Percentiles rank a stretch among this genome's conserved stretches.
Conservation (phyloP, 345 rosid genomes). For the Hevea brasiliensis region DNA sequence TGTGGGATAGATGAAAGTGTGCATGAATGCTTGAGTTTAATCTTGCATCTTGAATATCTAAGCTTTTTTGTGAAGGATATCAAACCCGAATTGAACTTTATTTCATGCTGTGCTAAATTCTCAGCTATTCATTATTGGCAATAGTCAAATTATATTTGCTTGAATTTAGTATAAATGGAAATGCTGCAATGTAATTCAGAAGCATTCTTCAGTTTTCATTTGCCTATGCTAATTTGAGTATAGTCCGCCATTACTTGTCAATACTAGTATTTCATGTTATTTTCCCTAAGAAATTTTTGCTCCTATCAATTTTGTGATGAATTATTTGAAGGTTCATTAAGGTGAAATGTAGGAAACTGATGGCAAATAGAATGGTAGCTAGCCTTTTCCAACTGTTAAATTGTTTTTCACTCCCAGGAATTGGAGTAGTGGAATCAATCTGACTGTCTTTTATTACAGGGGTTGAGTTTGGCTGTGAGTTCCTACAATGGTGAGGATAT, state of each 20-base stretch:
- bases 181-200: neutral
- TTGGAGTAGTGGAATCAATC: slow-evolving; percentile 2
- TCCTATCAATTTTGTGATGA: neutral
- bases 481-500: slow-evolving; percentile 81
- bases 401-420: neutral
- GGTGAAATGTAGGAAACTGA: neutral
- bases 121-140: neutral
- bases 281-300: neutral
- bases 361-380: neutral
- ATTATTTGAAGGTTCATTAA: neutral
- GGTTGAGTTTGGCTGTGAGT: slow-evolving; percentile 85
- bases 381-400: neutral
- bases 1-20: neutral
- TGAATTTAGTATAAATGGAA: neutral
- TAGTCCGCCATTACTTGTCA: neutral
- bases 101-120: neutral
- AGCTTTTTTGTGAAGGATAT: neutral
- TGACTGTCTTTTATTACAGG: slow-evolving; percentile 47
- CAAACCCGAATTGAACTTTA: neutral
- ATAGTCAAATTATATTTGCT: neutral
- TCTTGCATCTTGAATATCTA: neutral
- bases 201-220: neutral
- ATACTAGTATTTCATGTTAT: neutral
- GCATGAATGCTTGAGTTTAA: neutral
- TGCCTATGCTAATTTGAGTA: neutral